Evolutionary conservation across 1,284 basidiomycete species (phyloP), one percentile per base, ranked within the genome.

Genomic region (Malassezia slooffiae): DNA sequence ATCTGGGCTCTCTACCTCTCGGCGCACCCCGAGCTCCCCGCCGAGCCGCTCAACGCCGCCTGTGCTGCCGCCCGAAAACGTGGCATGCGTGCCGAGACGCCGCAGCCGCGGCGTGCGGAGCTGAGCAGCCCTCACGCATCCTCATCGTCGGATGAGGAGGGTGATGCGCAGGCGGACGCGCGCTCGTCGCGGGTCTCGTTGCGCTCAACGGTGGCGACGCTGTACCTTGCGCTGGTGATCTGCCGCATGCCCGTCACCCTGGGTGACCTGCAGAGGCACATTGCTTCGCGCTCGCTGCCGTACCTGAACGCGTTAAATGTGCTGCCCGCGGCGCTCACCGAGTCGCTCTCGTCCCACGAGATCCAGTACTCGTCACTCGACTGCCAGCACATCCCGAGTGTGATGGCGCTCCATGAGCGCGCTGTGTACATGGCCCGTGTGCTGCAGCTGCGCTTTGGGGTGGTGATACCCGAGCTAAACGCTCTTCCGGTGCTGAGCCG

Each of bases 401-500:
- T 77, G 1, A 57, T 75, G 29, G 62, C 70, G 5, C 62, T 88
- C 3, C 83, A 87, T 60, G 62, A 62, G n/a, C 70, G 80, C 3
- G 72, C 78, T 6, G 76, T 79, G n/a, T 74, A 76, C 13, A 70
- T 87, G 3, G 81, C 80, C 7, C 76, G 74, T 51, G 72, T 73
- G 42, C 62, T 82, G 48, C 72, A 79, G 36, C 61, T 82, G 78
- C 43, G 48, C 6, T 59, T 50, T 63, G 77, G 75, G 7, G 70
- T 90, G n/a, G 69, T 71, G 33, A 79, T 82, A 6, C 87, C 87
- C 0, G 82, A 85, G 62, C 72, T 78, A 52, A 93, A 93, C 60
- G 76, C 77, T 3, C 79, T 80, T 5, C 83, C 83, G 1, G 71
- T 90, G 17, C 74, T 89, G 21, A 90, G 86, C 84, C 76, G 83